Evolutionary conservation across 495 filamentous ascomycete genomes (phyloP).

Genomic region (Penicillium simplicissimum): DNA sequence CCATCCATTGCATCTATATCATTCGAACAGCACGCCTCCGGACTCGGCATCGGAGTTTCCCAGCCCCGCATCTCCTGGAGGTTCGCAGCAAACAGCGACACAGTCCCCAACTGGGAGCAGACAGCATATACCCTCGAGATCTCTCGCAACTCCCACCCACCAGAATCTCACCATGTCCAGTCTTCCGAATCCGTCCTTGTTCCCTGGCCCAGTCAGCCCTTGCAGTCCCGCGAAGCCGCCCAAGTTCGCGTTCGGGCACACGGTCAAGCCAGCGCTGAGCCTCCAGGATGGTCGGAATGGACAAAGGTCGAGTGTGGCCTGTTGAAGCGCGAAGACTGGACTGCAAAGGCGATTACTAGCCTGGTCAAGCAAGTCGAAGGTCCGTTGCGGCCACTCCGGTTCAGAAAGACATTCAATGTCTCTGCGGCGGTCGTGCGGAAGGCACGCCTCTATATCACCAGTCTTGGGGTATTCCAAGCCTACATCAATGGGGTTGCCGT

Average conservation of each 20-base stretch:
- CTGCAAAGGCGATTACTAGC: slow-evolving; percentile 34
- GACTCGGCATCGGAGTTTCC: slow-evolving; percentile 30
- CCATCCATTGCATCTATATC: slow-evolving; percentile 19
- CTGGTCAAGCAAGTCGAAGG: slow-evolving; percentile 13
- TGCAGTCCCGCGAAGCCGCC: slow-evolving; percentile 43
- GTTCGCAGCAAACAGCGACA: slow-evolving; percentile 20
- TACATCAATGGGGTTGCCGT: slow-evolving; percentile 50
- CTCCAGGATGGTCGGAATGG: slow-evolving; percentile 41
- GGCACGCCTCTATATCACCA: slow-evolving; percentile 53
- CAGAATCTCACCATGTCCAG: slow-evolving; percentile 17
- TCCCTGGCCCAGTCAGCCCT: slow-evolving; percentile 49
- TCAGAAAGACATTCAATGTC: slow-evolving; percentile 30
- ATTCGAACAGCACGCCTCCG: slow-evolving; percentile 37
- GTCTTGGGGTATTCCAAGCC: slow-evolving; percentile 51
- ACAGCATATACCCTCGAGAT: slow-evolving; percentile 41
- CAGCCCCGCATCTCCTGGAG: slow-evolving; percentile 40
- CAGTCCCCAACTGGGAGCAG: slow-evolving; percentile 35
- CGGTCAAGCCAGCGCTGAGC: slow-evolving; percentile 17
- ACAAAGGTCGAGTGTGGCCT: slow-evolving; percentile 42
- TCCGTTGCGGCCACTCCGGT: slow-evolving; percentile 31
- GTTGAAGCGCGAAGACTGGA: slow-evolving; percentile 41
- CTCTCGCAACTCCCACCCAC: background rate
- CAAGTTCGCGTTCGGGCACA: slow-evolving; percentile 41
- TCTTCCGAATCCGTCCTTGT: slow-evolving; percentile 44
- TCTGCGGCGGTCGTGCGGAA: slow-evolving; percentile 6